Conservation (phyloP, 1,284 basidiomycete genomes). For the Papiliotrema fonsecae region DNA sequence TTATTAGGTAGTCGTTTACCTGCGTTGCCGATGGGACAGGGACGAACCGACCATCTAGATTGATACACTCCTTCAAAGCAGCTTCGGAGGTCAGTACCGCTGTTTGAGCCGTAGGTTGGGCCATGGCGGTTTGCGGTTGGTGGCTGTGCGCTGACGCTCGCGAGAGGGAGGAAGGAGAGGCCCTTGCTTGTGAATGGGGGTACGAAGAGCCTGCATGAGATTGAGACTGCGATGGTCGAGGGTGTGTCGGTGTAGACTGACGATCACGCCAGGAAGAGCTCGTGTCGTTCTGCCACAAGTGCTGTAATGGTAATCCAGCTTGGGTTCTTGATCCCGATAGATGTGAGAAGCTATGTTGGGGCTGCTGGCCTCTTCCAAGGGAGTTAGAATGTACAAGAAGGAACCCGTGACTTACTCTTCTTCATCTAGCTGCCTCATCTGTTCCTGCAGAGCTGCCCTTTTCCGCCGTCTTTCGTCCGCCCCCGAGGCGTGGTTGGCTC, state of each 20-base stretch:
- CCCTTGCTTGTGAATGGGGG: neutral
- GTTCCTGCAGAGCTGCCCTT: slow-evolving; percentile 6
- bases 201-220: neutral
- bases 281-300: too few relatives aligned
- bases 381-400: too few relatives aligned
- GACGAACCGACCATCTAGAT: neutral
- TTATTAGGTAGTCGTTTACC: slow-evolving; percentile 21
- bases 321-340: too few relatives aligned
- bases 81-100: too few relatives aligned
- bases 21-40: slow-evolving; percentile 22
- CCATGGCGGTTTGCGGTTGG: neutral
- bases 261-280: too few relatives aligned
- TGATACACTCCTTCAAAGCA: neutral
- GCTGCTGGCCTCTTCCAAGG: too few relatives aligned
- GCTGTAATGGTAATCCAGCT: too few relatives aligned
- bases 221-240: neutral
- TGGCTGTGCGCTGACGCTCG: neutral
- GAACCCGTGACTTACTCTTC: slow-evolving; percentile 11
- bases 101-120: neutral
- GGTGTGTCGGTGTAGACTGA: too few relatives aligned
- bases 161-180: neutral
- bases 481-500: too few relatives aligned
- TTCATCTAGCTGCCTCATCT: slow-evolving; percentile 10
- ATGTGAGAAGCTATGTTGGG: too few relatives aligned
- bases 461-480: slow-evolving; percentile 5